Evolutionary conservation across 306 rosid genomes (phyloP).

Genomic region (Benincasa hispida): DNA sequence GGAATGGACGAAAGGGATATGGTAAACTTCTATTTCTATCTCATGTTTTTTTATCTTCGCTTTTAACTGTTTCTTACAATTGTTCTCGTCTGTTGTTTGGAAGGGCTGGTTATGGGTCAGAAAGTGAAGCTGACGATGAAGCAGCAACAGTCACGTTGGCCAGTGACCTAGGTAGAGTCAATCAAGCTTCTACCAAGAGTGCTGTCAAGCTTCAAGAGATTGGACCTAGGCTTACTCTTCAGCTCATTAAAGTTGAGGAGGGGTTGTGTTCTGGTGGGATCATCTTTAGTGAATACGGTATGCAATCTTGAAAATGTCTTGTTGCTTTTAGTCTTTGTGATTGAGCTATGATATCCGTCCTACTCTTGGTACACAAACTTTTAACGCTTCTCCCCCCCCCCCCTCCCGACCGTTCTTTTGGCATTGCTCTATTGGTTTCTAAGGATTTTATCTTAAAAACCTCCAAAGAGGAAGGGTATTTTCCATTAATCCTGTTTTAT

Average conservation of each 20-base stretch:
- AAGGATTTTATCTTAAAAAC: background rate
- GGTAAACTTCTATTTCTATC: background rate
- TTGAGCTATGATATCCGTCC: background rate
- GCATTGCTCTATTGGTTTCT: background rate
- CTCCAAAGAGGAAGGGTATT: background rate
- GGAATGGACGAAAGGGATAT: background rate
- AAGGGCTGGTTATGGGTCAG: conserved; percentile 96
- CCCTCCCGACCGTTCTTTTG: background rate
- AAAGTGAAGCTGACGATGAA: conserved; percentile 94
- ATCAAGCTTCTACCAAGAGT: conserved; percentile 75
- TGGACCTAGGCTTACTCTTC: conserved; percentile 93
- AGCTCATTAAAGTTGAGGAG: conserved; percentile 74
- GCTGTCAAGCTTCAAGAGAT: conserved; percentile 96
- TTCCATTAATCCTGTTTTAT: background rate
- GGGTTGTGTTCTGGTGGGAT: conserved; percentile 77
- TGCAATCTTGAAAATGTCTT: background rate
- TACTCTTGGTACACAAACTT: background rate
- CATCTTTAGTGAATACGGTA: conserved; percentile 77
- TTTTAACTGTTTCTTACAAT: background rate
- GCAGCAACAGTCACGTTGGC: conserved; percentile 78
- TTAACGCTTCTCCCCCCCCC: background rate
- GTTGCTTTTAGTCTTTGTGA: background rate
- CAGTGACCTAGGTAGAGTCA: conserved; percentile 65
- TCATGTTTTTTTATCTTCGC: background rate
- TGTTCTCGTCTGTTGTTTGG: conserved; percentile 8